Evolutionary conservation across 179 eudicot species (phyloP).

Genomic region (Spergularia azorica): DNA sequence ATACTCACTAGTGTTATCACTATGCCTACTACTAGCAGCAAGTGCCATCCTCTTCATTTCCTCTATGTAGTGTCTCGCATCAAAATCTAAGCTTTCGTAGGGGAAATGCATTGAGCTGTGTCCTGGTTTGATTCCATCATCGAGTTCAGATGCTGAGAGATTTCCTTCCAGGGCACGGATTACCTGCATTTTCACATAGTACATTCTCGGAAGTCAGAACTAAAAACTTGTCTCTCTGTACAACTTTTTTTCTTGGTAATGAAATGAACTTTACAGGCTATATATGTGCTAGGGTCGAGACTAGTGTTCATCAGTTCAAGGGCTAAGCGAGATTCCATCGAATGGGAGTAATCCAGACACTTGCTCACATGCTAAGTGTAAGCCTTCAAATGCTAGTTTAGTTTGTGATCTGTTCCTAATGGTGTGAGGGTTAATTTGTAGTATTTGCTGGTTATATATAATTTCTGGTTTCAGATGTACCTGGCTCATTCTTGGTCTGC

Average conservation of each 20-base stretch:
- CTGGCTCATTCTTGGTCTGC: slow-evolving; percentile 62
- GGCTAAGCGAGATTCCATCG: no score
- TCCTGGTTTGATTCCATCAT: slow-evolving; percentile 78
- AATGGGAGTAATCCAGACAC: no score
- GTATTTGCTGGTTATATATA: no score
- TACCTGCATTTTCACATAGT: slow-evolving; percentile 49
- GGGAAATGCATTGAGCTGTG: slow-evolving; percentile 70
- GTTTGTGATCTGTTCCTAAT: no score
- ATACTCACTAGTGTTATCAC: slow-evolving; percentile 83
- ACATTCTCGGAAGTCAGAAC: not conserved
- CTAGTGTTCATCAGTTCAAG: no score
- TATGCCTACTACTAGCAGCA: slow-evolving; percentile 54
- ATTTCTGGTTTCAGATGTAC: slow-evolving; percentile 22
- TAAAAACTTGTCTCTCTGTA: not conserved
- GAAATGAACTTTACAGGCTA: not conserved
- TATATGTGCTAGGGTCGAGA: not conserved
- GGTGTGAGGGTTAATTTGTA: no score
- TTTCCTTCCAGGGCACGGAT: slow-evolving; percentile 91
- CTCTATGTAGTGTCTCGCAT: slow-evolving; percentile 63
- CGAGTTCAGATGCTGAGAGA: slow-evolving; percentile 77
- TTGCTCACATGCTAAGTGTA: no score
- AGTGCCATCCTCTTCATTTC: slow-evolving; percentile 76
- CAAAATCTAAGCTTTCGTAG: slow-evolving; percentile 70
- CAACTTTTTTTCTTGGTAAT: not conserved
- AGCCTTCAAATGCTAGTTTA: no score